Conservation (phyloP, 345 rosid species). For the Garcia nutans region DNA sequence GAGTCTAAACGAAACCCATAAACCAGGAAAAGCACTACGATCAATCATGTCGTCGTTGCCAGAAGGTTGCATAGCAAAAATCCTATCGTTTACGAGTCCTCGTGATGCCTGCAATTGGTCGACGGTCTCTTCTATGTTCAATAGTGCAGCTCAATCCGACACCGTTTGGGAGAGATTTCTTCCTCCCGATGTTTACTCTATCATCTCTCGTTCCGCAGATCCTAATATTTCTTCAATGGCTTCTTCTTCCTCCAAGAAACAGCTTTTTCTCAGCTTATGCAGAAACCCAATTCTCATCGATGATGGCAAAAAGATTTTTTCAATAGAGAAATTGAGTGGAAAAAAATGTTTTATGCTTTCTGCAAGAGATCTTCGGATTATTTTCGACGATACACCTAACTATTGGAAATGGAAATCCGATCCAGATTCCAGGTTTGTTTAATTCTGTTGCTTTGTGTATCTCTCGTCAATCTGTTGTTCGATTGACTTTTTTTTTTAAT, state of each 20-base stretch:
- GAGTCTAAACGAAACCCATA: too few relatives aligned
- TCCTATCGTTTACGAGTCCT: slow-evolving; percentile 16
- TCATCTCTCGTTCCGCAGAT: slow-evolving; percentile 25
- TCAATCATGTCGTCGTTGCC: not conserved
- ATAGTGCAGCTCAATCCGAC: slow-evolving; percentile 7
- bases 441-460: not conserved
- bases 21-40: too few relatives aligned
- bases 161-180: slow-evolving; percentile 19
- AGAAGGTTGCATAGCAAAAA: slow-evolving; percentile 8
- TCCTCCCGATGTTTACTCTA: slow-evolving; percentile 11
- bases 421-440: slow-evolving; percentile 15
- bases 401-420: slow-evolving; percentile 23
- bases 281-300: slow-evolving; percentile 50
- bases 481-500: not conserved
- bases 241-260: slow-evolving; percentile 39
- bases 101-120: slow-evolving; percentile 11
- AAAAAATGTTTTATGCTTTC: slow-evolving; percentile 36
- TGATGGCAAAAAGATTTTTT: slow-evolving; percentile 43
- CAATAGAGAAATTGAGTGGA: slow-evolving; percentile 28
- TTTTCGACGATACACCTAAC: slow-evolving; percentile 26
- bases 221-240: not conserved
- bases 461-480: not conserved
- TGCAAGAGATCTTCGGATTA: slow-evolving; percentile 31
- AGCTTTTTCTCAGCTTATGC: slow-evolving; percentile 46
- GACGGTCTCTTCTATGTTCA: slow-evolving; percentile 5